Evolutionary conservation across 345 rosid species (phyloP), one percentile per base, ranked within the genome.

Genomic region (Eucalyptus polybractea): DNA sequence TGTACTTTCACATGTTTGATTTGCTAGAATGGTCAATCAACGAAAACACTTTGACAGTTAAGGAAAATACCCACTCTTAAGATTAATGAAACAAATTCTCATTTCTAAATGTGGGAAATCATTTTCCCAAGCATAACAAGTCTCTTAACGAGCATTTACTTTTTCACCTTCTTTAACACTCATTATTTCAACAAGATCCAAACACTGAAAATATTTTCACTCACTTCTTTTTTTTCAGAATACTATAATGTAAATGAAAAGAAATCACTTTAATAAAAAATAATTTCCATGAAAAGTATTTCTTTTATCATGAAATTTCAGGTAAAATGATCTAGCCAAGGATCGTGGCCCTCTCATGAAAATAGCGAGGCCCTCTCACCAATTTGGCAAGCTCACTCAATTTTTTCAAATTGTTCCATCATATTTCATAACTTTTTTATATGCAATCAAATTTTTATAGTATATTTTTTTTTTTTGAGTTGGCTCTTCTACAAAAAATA

Each of bases 1-100:
- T 0, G 2, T 14, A n/a, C 3, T 67, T 67, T 8, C 80, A 67
- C 6, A 4, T 31, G 40, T 15, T 67, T 31, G 21, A n/a, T 8
- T 67, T 0, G 1, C 10, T n/a, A 12, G 3, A 15, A n/a, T 67
- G 21, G 6, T n/a, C 33, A 15, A 33, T 31, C 10, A n/a, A 15
- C 0, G 6, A n/a, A 67, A 65, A 65, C 2, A 15, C 56, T 7
- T 19, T 19, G 24, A 19, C 0, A 2, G 24, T 53, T 53, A 53
- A 19, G 0, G 0, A 19, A 53, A 53, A 53, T 53, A 7, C 40
- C 11, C 5, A 33, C 80, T 67, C 4, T n/a, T 29, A 29, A 29
- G 0, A n/a, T 14, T 31, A n/a, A 67, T 15, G 33, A 67, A 67
- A 67, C 58, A 67, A 31, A 67, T 15, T 65, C 1, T 14, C 19